Evolutionary conservation across 805 yeast genomes (phyloP).

Genomic region (Ogataea neopini): DNA sequence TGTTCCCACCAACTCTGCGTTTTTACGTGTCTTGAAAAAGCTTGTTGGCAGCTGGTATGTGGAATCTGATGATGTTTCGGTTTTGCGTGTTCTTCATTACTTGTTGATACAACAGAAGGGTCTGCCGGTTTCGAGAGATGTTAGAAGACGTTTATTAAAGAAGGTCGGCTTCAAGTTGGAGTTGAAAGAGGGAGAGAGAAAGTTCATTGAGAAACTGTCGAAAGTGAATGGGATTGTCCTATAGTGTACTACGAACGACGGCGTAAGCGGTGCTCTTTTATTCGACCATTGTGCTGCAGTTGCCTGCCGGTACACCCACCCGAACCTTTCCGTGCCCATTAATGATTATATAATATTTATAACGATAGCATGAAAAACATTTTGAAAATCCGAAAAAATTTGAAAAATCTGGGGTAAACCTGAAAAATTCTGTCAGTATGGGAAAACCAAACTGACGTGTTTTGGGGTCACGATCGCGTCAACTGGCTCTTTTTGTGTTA

Average conservation of each 20-base stretch:
- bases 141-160: neutral
- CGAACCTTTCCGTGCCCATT: too few species aligned
- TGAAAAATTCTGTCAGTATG: neutral
- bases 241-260: neutral
- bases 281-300: too few species aligned
- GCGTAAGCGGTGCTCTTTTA: too few species aligned
- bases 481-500: too few species aligned
- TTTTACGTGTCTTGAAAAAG: conserved; percentile 3
- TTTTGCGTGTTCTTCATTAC: conserved; percentile 5
- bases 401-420: neutral
- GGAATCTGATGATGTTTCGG: neutral
- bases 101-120: neutral
- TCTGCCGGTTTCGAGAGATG: neutral
- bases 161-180: neutral
- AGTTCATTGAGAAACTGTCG: neutral
- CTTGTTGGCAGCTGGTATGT: neutral
- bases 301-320: too few species aligned
- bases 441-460: too few species aligned
- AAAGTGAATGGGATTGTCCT: neutral
- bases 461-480: too few species aligned
- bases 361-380: too few species aligned
- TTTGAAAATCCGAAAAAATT: too few species aligned
- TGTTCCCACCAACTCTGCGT: conserved; percentile 1
- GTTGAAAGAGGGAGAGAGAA: neutral
- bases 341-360: too few species aligned